phyloP scores from a whole-genome alignment of 2,329 filamentous ascomycete species.

The Cadophora sp. region DNA sequence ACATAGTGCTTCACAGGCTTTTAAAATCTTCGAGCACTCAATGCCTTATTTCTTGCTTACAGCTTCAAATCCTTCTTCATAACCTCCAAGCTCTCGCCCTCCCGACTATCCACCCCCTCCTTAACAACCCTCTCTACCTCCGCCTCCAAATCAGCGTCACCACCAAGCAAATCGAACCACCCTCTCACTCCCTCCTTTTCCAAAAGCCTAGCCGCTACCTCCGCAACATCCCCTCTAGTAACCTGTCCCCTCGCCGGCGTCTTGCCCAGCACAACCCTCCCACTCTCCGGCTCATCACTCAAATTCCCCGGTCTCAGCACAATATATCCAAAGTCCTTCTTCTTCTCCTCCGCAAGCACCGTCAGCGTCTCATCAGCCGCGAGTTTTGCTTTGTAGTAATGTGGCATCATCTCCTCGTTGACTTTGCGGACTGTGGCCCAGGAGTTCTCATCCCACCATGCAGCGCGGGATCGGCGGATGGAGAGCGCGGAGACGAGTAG shows the following conservation, averaged over 20 bases:
- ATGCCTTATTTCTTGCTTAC: not conserved
- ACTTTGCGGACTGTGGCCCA: slow-evolving; percentile 50
- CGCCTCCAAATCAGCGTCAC: slow-evolving; percentile 58
- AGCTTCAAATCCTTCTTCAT: slow-evolving; percentile 26
- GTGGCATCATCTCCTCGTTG: slow-evolving; percentile 52
- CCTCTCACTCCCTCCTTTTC: slow-evolving; percentile 47
- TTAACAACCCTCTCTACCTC: slow-evolving; percentile 38
- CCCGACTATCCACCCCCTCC: slow-evolving; percentile 35
- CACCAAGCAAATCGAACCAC: slow-evolving; percentile 43
- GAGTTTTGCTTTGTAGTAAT: slow-evolving; percentile 67
- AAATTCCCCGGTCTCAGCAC: slow-evolving; percentile 59
- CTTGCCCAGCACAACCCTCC: slow-evolving; percentile 50
- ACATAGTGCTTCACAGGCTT: slow-evolving; percentile 1
- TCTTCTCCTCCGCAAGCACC: slow-evolving; percentile 46
- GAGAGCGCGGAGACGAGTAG: slow-evolving; percentile 68
- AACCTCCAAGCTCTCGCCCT: slow-evolving; percentile 49
- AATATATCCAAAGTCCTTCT: slow-evolving; percentile 51
- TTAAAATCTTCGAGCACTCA: not conserved
- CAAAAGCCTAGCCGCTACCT: slow-evolving; percentile 61
- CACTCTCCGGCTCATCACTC: slow-evolving; percentile 54
- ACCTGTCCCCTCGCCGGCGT: slow-evolving; percentile 47
- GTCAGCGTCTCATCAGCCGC: slow-evolving; percentile 64
- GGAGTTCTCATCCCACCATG: slow-evolving; percentile 61
- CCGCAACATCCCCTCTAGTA: slow-evolving; percentile 65
- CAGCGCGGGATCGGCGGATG: slow-evolving; percentile 56